Evolutionary conservation across 1,284 basidiomycete genomes (phyloP).

Genomic region (Thelephora terrestris): DNA sequence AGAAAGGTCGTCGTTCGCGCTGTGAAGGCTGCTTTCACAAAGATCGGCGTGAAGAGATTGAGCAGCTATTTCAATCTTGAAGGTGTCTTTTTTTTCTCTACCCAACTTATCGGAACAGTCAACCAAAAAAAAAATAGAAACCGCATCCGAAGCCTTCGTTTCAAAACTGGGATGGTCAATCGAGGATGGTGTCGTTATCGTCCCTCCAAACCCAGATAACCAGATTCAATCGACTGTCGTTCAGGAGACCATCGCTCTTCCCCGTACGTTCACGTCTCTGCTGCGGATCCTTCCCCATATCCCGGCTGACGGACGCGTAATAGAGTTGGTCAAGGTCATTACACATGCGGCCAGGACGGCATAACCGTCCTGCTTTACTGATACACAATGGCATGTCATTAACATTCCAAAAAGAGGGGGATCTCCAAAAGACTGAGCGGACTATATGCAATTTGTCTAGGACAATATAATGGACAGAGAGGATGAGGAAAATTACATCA

Average conservation of each 20-base stretch:
- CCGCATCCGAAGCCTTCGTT: conserved; percentile 57
- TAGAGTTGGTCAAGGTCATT: conserved; percentile 81
- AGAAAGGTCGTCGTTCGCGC: conserved; percentile 68
- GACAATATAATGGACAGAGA: background rate
- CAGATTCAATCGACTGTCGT: conserved; percentile 92
- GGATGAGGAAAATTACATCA: too few relatives aligned
- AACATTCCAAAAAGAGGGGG: background rate
- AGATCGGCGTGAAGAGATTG: conserved; percentile 60
- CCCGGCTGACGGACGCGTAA: conserved; percentile 6
- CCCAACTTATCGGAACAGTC: conserved; percentile 4
- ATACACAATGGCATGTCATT: conserved; percentile 1
- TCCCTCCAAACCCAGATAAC: conserved; percentile 90
- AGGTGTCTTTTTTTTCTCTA: conserved; percentile 31
- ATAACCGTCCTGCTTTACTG: conserved; percentile 10
- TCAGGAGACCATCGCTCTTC: conserved; percentile 82
- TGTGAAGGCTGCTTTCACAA: conserved; percentile 71
- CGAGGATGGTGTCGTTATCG: conserved; percentile 53
- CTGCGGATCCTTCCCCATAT: conserved; percentile 2
- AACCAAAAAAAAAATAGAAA: conserved; percentile 36
- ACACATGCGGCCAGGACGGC: conserved; percentile 49
- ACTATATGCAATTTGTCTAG: conserved; percentile 2
- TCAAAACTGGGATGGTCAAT: conserved; percentile 68
- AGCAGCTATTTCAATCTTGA: conserved; percentile 66
- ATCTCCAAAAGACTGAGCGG: background rate
- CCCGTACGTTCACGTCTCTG: conserved; percentile 68